Percentiles rank a stretch among this genome's conserved stretches.
These are phyloP conservation scores for Alternaria sp. DNA, from an alignment of 2,329 filamentous ascomycete species.

Conservation along the genomic window DNA sequence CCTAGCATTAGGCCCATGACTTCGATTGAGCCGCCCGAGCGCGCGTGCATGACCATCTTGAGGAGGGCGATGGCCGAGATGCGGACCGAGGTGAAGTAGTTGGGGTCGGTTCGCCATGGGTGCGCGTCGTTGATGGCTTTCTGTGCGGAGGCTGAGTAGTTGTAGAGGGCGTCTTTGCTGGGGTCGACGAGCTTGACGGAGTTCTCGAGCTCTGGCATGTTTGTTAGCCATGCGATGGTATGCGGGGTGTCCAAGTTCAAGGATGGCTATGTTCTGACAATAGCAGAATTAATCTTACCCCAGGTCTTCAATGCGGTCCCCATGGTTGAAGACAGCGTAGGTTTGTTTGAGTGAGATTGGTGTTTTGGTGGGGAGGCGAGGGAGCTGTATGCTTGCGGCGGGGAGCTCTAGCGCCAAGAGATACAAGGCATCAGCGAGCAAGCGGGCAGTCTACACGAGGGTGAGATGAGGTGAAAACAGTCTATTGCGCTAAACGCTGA, in stretches of 20 bases:
- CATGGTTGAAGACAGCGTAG: slow-evolving; percentile 29
- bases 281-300: slow-evolving; percentile 28
- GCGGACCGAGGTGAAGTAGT: slow-evolving; percentile 92
- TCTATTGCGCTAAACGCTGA: not conserved
- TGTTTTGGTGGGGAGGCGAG: slow-evolving; percentile 15
- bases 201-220: slow-evolving; percentile 81
- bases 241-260: slow-evolving; percentile 14
- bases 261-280: no score
- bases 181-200: slow-evolving; percentile 80
- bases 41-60: slow-evolving; percentile 99
- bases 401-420: slow-evolving; percentile 39
- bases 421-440: slow-evolving; percentile 31
- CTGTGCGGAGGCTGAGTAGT: slow-evolving; percentile 74
- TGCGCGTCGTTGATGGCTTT: slow-evolving; percentile 67
- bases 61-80: slow-evolving; percentile 92
- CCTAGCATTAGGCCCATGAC: slow-evolving; percentile 99
- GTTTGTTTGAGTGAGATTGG: slow-evolving; percentile 8
- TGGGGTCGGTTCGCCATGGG: slow-evolving; percentile 79
- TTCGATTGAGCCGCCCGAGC: slow-evolving; percentile 90
- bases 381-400: slow-evolving; percentile 18
- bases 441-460: not conserved
- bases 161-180: slow-evolving; percentile 88
- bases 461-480: not conserved
- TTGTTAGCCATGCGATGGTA: slow-evolving; percentile 18
- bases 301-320: slow-evolving; percentile 46